Percentiles rank a stretch among this genome's conserved stretches.
Evolutionary conservation across 1,284 basidiomycete genomes (phyloP).

Genomic region (Melampsora americana): DNA sequence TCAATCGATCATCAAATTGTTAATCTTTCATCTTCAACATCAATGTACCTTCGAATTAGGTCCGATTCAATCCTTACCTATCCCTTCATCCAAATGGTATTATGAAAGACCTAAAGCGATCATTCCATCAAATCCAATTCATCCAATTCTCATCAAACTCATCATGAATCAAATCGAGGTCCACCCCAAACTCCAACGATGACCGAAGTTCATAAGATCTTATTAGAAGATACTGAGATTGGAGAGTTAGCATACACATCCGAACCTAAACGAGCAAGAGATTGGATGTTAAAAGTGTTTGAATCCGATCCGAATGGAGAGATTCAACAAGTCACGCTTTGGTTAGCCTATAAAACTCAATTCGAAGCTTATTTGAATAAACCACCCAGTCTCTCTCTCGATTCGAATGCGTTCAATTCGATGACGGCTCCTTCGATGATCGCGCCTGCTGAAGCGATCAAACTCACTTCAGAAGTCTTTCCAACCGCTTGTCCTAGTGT

Average conservation of each 20-base stretch:
- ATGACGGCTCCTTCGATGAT: conserved; percentile 7
- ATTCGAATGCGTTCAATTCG: neutral
- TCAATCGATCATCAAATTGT: conserved; percentile 5
- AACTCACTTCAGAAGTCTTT: conserved; percentile 39
- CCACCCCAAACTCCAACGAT: conserved; percentile 31
- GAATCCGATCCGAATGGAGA: conserved; percentile 24
- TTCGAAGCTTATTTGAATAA: conserved; percentile 22
- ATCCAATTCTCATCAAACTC: neutral
- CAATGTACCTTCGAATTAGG: conserved; percentile 14
- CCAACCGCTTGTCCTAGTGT: conserved; percentile 33
- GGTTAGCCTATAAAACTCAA: conserved; percentile 39
- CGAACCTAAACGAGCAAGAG: conserved; percentile 20
- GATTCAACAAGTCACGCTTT: conserved; percentile 41
- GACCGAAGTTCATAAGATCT: conserved; percentile 18
- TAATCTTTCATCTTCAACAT: conserved; percentile 21
- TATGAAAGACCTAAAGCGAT: neutral
- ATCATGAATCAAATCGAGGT: neutral
- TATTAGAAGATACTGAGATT: conserved; percentile 16
- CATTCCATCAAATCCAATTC: neutral
- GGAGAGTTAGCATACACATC: conserved; percentile 15
- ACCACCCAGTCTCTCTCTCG: no score
- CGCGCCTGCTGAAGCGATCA: conserved; percentile 39
- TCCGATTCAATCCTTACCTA: conserved; percentile 7
- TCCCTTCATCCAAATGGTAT: conserved; percentile 19
- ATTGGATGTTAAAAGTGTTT: conserved; percentile 36